Conservation (phyloP, 495 filamentous ascomycete species). For the Neurospora sp. region DNA sequence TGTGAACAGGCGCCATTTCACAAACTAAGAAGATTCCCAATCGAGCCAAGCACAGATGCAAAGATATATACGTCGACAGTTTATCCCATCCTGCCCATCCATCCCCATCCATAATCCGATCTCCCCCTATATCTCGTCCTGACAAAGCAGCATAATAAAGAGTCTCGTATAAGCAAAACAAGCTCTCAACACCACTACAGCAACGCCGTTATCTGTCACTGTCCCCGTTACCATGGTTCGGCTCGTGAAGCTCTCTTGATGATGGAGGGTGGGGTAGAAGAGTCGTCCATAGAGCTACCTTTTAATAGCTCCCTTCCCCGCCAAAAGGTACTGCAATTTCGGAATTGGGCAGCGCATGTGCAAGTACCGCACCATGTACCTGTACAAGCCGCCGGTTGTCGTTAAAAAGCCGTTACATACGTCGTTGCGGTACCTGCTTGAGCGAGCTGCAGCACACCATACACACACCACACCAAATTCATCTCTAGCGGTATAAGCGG, state of each 20-base stretch:
- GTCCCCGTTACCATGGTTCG: neutral
- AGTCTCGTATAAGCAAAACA: neutral
- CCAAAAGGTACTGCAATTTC: neutral
- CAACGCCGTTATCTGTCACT: neutral
- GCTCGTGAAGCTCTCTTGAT: neutral
- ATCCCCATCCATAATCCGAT: neutral
- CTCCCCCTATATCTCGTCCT: neutral
- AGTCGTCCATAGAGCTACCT: neutral
- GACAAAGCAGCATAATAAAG: neutral
- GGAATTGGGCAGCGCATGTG: neutral
- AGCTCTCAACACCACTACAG: neutral
- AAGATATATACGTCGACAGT: neutral
- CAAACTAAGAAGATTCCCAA: neutral
- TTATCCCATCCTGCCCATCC: neutral
- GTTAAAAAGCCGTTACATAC: neutral
- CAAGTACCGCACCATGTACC: neutral
- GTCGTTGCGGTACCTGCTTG: neutral
- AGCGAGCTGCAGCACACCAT: neutral
- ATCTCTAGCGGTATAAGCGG: neutral
- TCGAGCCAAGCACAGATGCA: neutral
- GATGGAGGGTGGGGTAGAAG: neutral
- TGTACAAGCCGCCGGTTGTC: too few species aligned
- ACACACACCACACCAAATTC: neutral
- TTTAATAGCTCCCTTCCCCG: neutral
- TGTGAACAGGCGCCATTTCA: neutral